Conservation (phyloP, 2,329 filamentous ascomycete species). For the Alternaria alternata region DNA sequence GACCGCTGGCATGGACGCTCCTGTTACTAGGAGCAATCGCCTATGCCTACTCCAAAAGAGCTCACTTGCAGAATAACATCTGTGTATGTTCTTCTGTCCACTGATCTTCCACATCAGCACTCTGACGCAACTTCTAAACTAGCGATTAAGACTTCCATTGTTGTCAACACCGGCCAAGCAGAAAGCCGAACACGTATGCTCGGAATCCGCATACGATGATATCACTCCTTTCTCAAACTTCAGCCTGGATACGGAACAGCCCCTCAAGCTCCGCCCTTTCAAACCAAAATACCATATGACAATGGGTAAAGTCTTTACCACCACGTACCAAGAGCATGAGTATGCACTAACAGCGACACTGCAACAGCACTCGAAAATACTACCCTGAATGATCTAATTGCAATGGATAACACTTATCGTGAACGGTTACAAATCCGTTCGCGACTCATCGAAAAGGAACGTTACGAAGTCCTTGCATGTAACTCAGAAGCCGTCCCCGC, state of each 20-base stretch:
- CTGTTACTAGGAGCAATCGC: background rate
- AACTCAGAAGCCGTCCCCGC: constrained; percentile 55
- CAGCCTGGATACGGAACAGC: constrained; percentile 60
- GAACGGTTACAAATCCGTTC: constrained; percentile 61
- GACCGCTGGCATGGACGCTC: background rate
- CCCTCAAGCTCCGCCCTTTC: constrained; percentile 64
- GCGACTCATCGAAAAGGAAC: constrained; percentile 56
- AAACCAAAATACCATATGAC: constrained; percentile 70
- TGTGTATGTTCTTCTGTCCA: background rate
- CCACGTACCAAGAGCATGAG: background rate
- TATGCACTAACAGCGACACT: background rate
- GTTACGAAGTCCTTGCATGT: constrained; percentile 51
- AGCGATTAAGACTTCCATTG: background rate
- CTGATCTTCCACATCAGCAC: background rate
- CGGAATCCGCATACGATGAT: constrained; percentile 47
- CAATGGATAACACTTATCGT: constrained; percentile 67
- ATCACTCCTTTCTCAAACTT: constrained; percentile 61
- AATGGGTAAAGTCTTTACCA: constrained; percentile 61
- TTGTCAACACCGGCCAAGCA: background rate
- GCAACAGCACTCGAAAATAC: constrained; percentile 61
- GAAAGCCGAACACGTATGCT: constrained; percentile 5
- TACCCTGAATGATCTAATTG: constrained; percentile 62
- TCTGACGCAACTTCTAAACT: background rate
- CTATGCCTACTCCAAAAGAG: background rate
- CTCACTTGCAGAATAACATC: background rate